Evolutionary conservation across 805 yeast species (phyloP).

Genomic region (Saturnispora bothae): DNA sequence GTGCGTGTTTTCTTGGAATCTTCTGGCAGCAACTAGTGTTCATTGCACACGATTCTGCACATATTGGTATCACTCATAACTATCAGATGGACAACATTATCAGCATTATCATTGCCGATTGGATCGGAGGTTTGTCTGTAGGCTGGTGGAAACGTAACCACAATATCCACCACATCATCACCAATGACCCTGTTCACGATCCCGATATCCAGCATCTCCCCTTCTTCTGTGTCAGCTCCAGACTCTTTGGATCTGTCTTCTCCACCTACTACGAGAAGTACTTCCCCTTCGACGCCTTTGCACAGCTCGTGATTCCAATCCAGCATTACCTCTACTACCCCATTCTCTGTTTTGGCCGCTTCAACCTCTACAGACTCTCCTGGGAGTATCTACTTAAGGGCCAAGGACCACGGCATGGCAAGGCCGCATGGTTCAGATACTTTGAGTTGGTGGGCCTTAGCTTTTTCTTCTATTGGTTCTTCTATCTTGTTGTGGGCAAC

Average conservation of each 20-base stretch:
- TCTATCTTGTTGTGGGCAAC: constrained; percentile 47
- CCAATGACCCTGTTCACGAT: constrained; percentile 91
- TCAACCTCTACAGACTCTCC: constrained; percentile 71
- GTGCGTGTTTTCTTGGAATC: constrained; percentile 59
- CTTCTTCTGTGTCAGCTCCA: constrained; percentile 74
- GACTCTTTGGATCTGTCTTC: constrained; percentile 57
- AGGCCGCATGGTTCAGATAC: constrained; percentile 81
- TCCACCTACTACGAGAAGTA: constrained; percentile 70
- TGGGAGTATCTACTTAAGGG: constrained; percentile 72
- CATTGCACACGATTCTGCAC: constrained; percentile 88
- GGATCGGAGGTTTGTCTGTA: constrained; percentile 75
- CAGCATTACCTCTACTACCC: constrained; percentile 72
- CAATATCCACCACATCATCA: constrained; percentile 82
- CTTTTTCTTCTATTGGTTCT: constrained; percentile 74
- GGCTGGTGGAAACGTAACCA: constrained; percentile 97
- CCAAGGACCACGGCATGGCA: constrained; percentile 68
- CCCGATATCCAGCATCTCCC: constrained; percentile 93
- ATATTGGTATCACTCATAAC: constrained; percentile 70
- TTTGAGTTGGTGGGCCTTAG: constrained; percentile 61
- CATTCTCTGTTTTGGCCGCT: constrained; percentile 71
- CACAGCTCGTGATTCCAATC: constrained; percentile 45
- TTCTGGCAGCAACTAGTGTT: constrained; percentile 89
- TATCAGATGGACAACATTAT: constrained; percentile 66
- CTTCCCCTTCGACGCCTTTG: constrained; percentile 58
- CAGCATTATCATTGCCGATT: constrained; percentile 67